These are phyloP conservation scores for Sphaerostilbella broomeana DNA, from an alignment of 2,329 filamentous ascomycete genomes.

Conservation along the genomic window DNA sequence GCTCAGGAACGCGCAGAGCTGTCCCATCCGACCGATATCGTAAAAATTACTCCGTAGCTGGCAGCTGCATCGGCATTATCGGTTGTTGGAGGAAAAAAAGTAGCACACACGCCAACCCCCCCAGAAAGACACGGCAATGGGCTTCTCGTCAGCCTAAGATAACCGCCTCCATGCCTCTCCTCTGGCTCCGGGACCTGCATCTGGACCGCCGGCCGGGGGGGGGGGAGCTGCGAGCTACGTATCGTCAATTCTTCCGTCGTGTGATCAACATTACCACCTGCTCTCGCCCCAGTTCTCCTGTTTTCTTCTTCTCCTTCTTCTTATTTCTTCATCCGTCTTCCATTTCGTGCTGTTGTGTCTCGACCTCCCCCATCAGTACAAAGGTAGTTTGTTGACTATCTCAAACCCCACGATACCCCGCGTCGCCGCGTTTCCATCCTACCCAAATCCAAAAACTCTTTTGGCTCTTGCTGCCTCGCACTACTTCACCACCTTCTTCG, in stretches of 20 bases:
- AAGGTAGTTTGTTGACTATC: no score
- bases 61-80: constrained; percentile 10
- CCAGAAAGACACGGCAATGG: no score
- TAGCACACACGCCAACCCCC: neutral
- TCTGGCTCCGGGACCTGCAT: neutral
- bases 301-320: constrained; percentile 3
- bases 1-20: neutral
- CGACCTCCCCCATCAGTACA: constrained; percentile 1
- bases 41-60: neutral
- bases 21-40: constrained; percentile 9
- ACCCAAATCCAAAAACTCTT: no score
- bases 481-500: neutral
- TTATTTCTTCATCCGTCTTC: constrained; percentile 8
- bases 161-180: constrained; percentile 8
- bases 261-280: constrained; percentile 11
- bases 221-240: constrained; percentile 4
- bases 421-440: constrained; percentile 4
- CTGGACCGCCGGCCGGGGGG: constrained; percentile 5
- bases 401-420: constrained; percentile 11
- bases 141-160: constrained; percentile 14
- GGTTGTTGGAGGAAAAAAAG: constrained; percentile 3
- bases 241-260: constrained; percentile 7
- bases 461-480: no score
- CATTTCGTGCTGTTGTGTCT: constrained; percentile 18
- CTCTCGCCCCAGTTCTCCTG: constrained; percentile 6